Conservation (phyloP, 2,329 filamentous ascomycete genomes). For the Fusarium dimerum region DNA sequence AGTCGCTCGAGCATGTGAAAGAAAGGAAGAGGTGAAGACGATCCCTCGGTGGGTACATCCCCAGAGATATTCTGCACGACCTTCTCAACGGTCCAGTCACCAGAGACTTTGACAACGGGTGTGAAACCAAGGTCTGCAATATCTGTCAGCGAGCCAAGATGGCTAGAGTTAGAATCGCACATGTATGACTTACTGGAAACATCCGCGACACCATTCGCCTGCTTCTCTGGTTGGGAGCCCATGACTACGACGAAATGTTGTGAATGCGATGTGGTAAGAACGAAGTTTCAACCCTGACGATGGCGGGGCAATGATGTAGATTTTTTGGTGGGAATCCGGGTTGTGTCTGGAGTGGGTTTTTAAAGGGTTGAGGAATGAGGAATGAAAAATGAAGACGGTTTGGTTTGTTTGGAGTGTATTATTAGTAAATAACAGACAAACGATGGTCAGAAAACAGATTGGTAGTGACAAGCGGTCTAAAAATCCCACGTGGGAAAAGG, state of each 20-base stretch:
- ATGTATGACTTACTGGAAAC: constrained; percentile 24
- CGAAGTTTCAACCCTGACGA: constrained; percentile 2
- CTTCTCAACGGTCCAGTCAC: constrained; percentile 57
- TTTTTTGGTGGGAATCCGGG: too few species aligned
- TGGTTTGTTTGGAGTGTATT: not conserved
- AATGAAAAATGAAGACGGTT: not conserved
- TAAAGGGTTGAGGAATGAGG: not conserved
- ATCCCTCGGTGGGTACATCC: constrained; percentile 54
- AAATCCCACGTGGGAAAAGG: not conserved
- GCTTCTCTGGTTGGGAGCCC: constrained; percentile 31
- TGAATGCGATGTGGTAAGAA: not conserved
- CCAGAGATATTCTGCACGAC: constrained; percentile 66
- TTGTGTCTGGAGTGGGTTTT: not conserved
- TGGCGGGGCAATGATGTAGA: constrained; percentile 6
- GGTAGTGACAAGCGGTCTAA: not conserved
- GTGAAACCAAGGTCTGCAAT: constrained; percentile 36
- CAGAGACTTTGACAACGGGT: constrained; percentile 42
- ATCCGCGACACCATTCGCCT: constrained; percentile 18
- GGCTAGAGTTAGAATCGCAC: not conserved
- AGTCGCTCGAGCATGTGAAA: constrained; percentile 93
- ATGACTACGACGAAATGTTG: constrained; percentile 19
- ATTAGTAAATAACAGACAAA: not conserved
- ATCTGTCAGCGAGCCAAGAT: constrained; percentile 5
- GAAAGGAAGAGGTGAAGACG: constrained; percentile 79
- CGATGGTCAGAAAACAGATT: too few species aligned